These are phyloP conservation scores for Bassia scoparia DNA, from an alignment of 148 eudicot genomes.

Conservation along the genomic window DNA sequence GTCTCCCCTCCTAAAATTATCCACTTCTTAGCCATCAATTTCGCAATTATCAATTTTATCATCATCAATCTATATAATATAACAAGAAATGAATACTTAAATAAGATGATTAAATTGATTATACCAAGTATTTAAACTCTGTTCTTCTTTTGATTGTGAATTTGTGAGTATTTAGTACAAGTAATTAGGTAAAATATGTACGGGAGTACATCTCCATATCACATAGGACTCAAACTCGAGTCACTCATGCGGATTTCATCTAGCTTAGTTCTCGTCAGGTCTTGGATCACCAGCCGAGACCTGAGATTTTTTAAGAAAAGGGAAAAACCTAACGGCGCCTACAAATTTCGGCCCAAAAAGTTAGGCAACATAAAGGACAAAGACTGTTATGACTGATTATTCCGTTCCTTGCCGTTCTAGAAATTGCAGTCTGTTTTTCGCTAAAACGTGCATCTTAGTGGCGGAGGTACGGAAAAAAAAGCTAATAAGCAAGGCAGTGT, in stretches of 20 bases:
- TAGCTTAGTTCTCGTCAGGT: not conserved
- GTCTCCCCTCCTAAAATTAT: too few relatives aligned
- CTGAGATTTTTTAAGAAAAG: not conserved
- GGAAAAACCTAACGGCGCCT: not conserved
- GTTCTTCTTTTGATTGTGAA: not conserved
- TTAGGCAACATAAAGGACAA: not conserved
- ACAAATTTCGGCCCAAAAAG: not conserved
- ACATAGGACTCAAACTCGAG: not conserved
- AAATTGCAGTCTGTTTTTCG: too few relatives aligned
- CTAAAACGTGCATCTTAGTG: too few relatives aligned
- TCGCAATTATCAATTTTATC: too few relatives aligned
- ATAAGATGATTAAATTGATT: too few relatives aligned
- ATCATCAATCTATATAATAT: too few relatives aligned
- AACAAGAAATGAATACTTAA: too few relatives aligned
- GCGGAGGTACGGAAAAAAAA: too few relatives aligned
- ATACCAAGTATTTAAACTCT: too few relatives aligned
- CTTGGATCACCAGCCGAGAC: not conserved
- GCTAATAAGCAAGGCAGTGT: slow-evolving; percentile 18
- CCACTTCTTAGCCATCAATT: too few relatives aligned
- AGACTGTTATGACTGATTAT: too few relatives aligned
- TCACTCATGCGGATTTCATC: not conserved
- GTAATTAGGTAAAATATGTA: not conserved
- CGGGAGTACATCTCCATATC: not conserved
- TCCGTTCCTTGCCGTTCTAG: too few relatives aligned
- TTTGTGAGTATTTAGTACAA: not conserved